Evolutionary conservation across 306 rosid genomes (phyloP).

Genomic region (Dicorynia guianensis): DNA sequence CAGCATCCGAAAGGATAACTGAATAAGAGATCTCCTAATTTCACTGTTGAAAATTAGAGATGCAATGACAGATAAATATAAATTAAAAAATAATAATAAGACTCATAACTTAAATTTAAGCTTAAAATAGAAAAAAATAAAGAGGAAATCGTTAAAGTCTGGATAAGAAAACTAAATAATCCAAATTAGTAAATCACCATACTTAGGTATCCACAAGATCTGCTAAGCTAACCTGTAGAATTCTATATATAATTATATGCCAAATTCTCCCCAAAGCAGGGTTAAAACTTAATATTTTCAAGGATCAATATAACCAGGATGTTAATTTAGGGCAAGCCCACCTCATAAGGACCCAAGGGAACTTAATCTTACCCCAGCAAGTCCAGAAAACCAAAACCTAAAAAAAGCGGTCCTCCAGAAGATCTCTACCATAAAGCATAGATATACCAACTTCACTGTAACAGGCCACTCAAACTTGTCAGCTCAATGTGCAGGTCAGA

Average conservation of each 20-base stretch:
- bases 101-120: too few species aligned
- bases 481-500: slow-evolving; percentile 29
- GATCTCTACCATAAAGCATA: slow-evolving; percentile 2
- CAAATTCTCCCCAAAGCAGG: slow-evolving; percentile 23
- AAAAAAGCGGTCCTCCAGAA: slow-evolving; percentile 8
- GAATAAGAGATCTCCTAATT: too few species aligned
- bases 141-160: too few species aligned
- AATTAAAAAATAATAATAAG: too few species aligned
- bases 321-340: not conserved
- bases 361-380: slow-evolving; percentile 21
- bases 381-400: slow-evolving; percentile 1
- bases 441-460: slow-evolving; percentile 12
- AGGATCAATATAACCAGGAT: not conserved
- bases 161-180: too few species aligned
- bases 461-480: slow-evolving; percentile 30
- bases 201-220: not conserved
- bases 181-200: slow-evolving; percentile 6
- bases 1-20: not conserved
- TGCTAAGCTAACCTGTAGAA: not conserved
- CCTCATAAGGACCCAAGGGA: slow-evolving; percentile 5
- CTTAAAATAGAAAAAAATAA: too few species aligned
- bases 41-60: too few species aligned
- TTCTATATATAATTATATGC: slow-evolving; percentile 12
- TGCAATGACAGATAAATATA: too few species aligned
- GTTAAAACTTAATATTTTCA: slow-evolving; percentile 11